Conservation (phyloP, 148 eudicot genomes). For the Bassia scoparia region DNA sequence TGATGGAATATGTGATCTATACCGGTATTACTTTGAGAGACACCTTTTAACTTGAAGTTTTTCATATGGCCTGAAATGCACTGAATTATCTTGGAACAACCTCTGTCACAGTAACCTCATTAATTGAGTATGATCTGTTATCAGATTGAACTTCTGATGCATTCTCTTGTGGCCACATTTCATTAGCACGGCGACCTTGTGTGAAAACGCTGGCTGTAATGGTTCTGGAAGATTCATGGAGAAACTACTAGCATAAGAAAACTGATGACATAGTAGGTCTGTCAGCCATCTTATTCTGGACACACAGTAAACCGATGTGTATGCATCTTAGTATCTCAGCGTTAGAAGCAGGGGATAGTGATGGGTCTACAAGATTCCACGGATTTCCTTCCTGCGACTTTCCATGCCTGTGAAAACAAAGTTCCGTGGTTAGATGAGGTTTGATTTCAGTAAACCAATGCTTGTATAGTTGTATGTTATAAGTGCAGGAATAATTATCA, state of each 20-base stretch:
- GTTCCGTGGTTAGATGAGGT: not conserved
- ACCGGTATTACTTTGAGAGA: not conserved
- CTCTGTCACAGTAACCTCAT: slow-evolving; percentile 26
- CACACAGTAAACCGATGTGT: slow-evolving; percentile 46
- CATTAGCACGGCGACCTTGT: not conserved
- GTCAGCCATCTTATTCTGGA: slow-evolving; percentile 34
- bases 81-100: slow-evolving; percentile 10
- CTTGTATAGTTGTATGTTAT: not conserved
- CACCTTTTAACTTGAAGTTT: not conserved
- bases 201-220: slow-evolving; percentile 30
- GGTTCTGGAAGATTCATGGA: slow-evolving; percentile 32
- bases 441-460: not conserved
- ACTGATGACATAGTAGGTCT: slow-evolving; percentile 43
- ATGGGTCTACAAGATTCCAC: slow-evolving; percentile 24
- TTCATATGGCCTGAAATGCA: not conserved
- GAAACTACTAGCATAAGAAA: slow-evolving; percentile 35
- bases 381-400: slow-evolving; percentile 22
- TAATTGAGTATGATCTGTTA: slow-evolving; percentile 15
- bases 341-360: slow-evolving; percentile 16
- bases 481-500: not conserved
- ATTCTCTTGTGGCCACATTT: not conserved
- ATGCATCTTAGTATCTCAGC: slow-evolving; percentile 42
- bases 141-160: slow-evolving; percentile 4
- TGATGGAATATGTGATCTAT: too few species aligned
- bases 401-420: slow-evolving; percentile 22